Conservation (phyloP, 1,284 basidiomycete genomes). For the Apiotrichum gamsii region DNA sequence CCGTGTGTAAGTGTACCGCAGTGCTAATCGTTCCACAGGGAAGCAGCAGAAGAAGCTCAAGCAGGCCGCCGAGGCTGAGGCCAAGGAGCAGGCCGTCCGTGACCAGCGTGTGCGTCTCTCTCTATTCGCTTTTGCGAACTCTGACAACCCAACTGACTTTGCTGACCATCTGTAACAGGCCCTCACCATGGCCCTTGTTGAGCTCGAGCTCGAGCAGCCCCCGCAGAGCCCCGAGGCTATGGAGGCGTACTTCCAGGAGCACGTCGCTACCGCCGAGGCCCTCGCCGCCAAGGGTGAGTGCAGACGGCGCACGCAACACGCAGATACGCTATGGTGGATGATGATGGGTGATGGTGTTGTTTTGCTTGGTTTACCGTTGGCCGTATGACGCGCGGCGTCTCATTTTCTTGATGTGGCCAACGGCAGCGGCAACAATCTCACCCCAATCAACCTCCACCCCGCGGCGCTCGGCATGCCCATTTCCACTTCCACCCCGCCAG, state of each 20-base stretch:
- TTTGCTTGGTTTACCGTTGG: no score
- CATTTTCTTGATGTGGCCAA: no score
- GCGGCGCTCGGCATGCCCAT: no score
- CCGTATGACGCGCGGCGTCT: no score
- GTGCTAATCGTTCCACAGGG: slow-evolving; percentile 52
- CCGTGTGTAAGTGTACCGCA: no score
- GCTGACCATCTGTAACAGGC: slow-evolving; percentile 10
- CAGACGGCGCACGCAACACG: no score
- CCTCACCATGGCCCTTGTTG: slow-evolving; percentile 19
- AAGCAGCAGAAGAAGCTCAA: slow-evolving; percentile 79
- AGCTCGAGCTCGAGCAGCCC: slow-evolving; percentile 47
- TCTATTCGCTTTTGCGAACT: not conserved
- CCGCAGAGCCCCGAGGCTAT: slow-evolving; percentile 66
- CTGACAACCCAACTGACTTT: not conserved
- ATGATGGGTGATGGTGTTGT: not conserved
- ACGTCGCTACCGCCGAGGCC: slow-evolving; percentile 81
- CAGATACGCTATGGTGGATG: not conserved
- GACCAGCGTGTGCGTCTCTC: slow-evolving; percentile 15
- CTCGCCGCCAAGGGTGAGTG: slow-evolving; percentile 68
- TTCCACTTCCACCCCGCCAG: no score
- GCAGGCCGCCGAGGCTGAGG: slow-evolving; percentile 56
- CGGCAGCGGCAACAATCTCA: no score
- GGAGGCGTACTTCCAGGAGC: slow-evolving; percentile 84
- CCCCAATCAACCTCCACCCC: no score
- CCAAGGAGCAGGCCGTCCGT: slow-evolving; percentile 42